Percentiles rank a stretch among this genome's conserved stretches.
phyloP scores from a whole-genome alignment of 306 rosid genomes.

The Senna tora region DNA sequence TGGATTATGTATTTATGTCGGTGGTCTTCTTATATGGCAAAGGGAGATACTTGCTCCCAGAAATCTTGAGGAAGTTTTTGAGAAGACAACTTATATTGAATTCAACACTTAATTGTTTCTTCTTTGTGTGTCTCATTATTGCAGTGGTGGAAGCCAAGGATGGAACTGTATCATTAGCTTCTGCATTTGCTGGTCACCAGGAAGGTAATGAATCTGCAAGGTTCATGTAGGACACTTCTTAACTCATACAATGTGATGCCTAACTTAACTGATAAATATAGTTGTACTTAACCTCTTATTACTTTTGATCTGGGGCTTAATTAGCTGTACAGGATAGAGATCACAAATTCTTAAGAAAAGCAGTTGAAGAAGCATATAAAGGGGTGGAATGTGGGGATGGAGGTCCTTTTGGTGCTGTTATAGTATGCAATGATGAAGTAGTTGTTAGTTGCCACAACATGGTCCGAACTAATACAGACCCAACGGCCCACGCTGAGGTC shows the following conservation, averaged over 20 bases:
- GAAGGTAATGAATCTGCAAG: slow-evolving; percentile 59
- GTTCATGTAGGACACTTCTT: background rate
- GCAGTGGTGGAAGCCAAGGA: slow-evolving; percentile 76
- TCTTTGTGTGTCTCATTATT: slow-evolving; percentile 23
- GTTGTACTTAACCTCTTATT: slow-evolving; percentile 26
- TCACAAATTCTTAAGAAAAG: slow-evolving; percentile 74
- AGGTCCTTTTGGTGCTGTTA: slow-evolving; percentile 94
- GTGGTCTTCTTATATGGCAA: slow-evolving; percentile 18
- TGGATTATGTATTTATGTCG: slow-evolving; percentile 22
- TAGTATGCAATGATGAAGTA: slow-evolving; percentile 74
- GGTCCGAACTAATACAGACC: slow-evolving; percentile 83
- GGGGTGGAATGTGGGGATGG: slow-evolving; percentile 87
- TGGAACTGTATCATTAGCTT: slow-evolving; percentile 84
- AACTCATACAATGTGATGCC: slow-evolving; percentile 3
- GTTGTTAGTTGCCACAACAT: slow-evolving; percentile 89
- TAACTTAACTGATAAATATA: no score
- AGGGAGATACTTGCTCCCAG: background rate
- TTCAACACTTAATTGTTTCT: slow-evolving; percentile 8
- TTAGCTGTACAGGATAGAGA: slow-evolving; percentile 88
- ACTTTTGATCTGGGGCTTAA: slow-evolving; percentile 40
- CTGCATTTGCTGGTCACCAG: slow-evolving; percentile 86
- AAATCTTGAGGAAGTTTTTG: slow-evolving; percentile 23
- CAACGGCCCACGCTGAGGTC: slow-evolving; percentile 97
- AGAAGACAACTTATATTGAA: slow-evolving; percentile 2
- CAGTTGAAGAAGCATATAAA: slow-evolving; percentile 93